Evolutionary conservation across 441 rosid species (phyloP).

Genomic region (Populus hybrid): DNA sequence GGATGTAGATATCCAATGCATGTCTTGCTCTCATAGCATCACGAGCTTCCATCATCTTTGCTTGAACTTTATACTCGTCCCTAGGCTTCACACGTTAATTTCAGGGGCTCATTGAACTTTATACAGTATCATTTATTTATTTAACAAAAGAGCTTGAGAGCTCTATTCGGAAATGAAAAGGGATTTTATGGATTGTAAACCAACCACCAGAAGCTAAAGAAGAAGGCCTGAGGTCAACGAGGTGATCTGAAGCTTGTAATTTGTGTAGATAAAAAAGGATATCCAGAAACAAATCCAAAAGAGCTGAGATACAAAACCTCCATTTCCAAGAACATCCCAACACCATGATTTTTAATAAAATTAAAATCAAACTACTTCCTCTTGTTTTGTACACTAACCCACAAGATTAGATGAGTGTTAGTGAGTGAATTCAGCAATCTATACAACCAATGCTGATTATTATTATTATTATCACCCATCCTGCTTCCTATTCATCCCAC

Average conservation of each 20-base stretch:
- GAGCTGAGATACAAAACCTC: not conserved
- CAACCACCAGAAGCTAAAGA: no score
- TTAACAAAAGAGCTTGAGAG: no score
- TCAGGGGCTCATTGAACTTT: no score
- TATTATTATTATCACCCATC: constrained; percentile 25
- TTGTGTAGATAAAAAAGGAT: not conserved
- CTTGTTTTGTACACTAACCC: constrained; percentile 28
- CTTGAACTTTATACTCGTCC: no score
- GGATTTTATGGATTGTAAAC: no score
- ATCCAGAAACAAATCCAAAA: not conserved
- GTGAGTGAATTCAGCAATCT: constrained; percentile 26
- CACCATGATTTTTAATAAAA: constrained; percentile 10
- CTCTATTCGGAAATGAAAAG: no score
- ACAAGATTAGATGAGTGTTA: constrained; percentile 26
- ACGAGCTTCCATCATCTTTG: not conserved
- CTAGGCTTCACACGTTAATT: no score
- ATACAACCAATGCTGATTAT: constrained; percentile 23
- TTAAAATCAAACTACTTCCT: constrained; percentile 20
- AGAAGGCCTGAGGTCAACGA: no score
- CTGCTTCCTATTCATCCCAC: constrained; percentile 31
- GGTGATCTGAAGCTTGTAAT: not conserved
- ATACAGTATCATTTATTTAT: no score
- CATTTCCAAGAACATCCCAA: constrained; percentile 22
- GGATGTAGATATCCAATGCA: not conserved
- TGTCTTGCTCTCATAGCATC: not conserved